These are phyloP conservation scores for Kuraishia molischiana DNA, from an alignment of 805 yeast species.

Conservation along the genomic window DNA sequence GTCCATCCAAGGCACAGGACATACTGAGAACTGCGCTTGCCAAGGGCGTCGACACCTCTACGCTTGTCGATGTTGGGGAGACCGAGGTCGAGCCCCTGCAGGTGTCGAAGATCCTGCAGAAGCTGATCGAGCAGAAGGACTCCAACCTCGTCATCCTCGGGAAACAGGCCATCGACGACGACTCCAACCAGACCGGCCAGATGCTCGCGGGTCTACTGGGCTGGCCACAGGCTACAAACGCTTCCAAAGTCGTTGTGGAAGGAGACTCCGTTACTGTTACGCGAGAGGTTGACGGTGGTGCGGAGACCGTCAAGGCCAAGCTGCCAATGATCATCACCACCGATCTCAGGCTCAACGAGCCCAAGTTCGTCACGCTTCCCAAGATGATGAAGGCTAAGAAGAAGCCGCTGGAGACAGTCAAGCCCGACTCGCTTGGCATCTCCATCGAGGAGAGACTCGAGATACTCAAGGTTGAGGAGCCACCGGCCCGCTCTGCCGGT, in stretches of 20 bases:
- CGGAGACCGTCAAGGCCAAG: conserved; percentile 66
- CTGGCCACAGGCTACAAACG: conserved; percentile 97
- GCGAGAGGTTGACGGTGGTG: conserved; percentile 94
- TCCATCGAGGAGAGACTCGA: conserved; percentile 57
- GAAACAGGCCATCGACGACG: conserved; percentile 95
- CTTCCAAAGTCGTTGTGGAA: conserved; percentile 66
- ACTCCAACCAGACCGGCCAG: conserved; percentile 91
- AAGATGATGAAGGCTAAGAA: conserved; percentile 98
- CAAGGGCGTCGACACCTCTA: conserved; percentile 85
- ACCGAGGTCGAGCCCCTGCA: conserved; percentile 70
- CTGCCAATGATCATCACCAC: conserved; percentile 86
- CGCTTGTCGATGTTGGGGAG: conserved; percentile 72
- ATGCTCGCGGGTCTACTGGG: conserved; percentile 87
- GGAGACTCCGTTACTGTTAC: conserved; percentile 55
- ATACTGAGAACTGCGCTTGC: conserved; percentile 85
- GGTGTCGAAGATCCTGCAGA: conserved; percentile 76
- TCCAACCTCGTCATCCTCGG: conserved; percentile 84
- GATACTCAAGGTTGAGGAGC: conserved; percentile 71
- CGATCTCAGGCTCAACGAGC: conserved; percentile 88
- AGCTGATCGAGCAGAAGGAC: conserved; percentile 58
- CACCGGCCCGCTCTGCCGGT: conserved; percentile 76
- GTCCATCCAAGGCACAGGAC: conserved; percentile 81
- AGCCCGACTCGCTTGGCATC: conserved; percentile 61
- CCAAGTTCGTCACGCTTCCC: conserved; percentile 92
- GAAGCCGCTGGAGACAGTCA: conserved; percentile 71